Percentiles rank a stretch among this genome's conserved stretches.
Conservation (phyloP, 2,329 filamentous ascomycete species). For the Nannizziopsis barbatae region DNA sequence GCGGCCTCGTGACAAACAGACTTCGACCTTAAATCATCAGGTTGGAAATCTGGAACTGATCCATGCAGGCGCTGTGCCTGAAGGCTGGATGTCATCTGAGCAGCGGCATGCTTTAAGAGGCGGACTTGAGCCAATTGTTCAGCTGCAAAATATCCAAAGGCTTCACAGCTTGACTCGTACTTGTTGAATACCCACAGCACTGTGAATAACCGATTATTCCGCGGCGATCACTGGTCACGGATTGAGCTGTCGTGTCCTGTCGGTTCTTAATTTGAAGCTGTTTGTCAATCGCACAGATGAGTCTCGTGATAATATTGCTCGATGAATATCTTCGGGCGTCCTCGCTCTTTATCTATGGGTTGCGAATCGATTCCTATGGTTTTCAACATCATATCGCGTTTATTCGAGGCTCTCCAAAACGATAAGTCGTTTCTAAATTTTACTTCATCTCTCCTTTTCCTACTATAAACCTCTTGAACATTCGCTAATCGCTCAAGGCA, state of each 20-base stretch:
- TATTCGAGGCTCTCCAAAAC: too few species aligned
- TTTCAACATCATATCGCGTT: too few species aligned
- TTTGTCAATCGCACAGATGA: neutral
- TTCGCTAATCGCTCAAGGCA: neutral
- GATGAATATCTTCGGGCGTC: neutral
- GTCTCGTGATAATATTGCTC: neutral
- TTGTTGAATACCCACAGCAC: neutral
- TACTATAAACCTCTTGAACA: neutral
- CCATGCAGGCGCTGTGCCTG: constrained; percentile 1
- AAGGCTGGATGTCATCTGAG: constrained; percentile 8
- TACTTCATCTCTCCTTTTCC: too few species aligned
- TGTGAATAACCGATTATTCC: constrained; percentile 8
- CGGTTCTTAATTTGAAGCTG: constrained; percentile 1
- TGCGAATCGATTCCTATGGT: too few species aligned
- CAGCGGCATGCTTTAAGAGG: constrained; percentile 1
- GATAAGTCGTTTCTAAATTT: too few species aligned
- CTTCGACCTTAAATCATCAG: neutral
- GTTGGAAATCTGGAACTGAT: constrained; percentile 1
- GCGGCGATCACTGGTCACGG: constrained; percentile 2
- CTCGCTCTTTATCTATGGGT: too few species aligned
- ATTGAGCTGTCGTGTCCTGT: neutral
- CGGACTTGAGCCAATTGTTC: constrained; percentile 2
- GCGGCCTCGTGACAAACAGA: neutral
- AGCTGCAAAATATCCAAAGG: constrained; percentile 3
- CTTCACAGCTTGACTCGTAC: neutral